Evolutionary conservation across 2,329 filamentous ascomycete species (phyloP), one percentile per base, ranked within the genome.

Genomic region (Stemphylium beticola): DNA sequence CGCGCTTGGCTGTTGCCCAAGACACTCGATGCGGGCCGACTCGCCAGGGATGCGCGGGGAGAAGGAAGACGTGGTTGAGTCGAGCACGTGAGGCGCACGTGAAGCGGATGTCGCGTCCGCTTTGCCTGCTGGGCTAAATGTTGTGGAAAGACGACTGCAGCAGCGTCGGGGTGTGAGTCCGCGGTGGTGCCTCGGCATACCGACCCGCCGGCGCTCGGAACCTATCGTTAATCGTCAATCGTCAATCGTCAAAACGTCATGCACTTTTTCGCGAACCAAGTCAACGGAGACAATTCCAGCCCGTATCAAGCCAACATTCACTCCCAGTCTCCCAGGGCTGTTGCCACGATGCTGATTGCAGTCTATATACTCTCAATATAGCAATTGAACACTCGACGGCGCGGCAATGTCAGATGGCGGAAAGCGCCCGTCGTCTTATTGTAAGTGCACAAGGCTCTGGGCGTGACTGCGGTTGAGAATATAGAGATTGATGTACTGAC

Each of bases 351-450:
- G 55, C 43, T 26, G 47, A 58, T 31, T 56, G 46, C 36, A 36
- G 34, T 50, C 50, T 38, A 43, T 24, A 31, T 15, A 42, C 55
- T 41, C 33, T 55, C 36, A 14, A 44, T 58, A 66, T 67, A 72
- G 49, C 57, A 64, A 60, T 57, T 58, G 31, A 65, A 44, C 40
- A 9, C 43, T 65, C 58, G 68, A 69, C 61, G 60, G 66, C 55
- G 64, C 68, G 69, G 77, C 72, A 73, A 83, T 83, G 81, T 81
- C 81, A 72, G 76, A 82, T 82, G 80, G 78, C 74, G 69, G 69
- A 67, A 74, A 75, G 68, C 74, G 75, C 67, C 79, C 79, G 74
- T 81, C 81, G 72, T 81, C 80, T 62, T 77, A 76, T 62, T 81
- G 81, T 82, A 73, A 67, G 75, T 46, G 37, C 32, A 32, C 37